Evolutionary conservation across 2,329 filamentous ascomycete species (phyloP), one percentile per base, ranked within the genome.

Genomic region (Claviceps sorghi): DNA sequence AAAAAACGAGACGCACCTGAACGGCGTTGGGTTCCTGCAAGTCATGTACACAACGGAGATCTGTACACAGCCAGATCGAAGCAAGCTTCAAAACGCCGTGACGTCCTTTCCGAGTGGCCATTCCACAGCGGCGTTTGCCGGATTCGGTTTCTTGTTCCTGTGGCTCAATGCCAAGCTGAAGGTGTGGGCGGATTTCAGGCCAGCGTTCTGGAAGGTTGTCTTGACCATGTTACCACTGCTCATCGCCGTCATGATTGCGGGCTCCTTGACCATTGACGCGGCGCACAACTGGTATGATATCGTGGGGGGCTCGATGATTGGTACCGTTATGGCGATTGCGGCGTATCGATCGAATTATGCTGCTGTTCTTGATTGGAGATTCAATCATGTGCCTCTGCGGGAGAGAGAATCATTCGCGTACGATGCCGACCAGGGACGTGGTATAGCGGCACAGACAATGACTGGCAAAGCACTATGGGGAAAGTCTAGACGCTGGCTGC

Each of bases 121-220:
- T 63, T 75, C 80, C 1, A 81, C 80, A 0, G 79, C 78, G 1
- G 79, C 80, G 0, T 84, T 81, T 54, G 79, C 81, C 0, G 79
- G 78, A 2, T 80, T 79, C 55, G 72, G 80, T 8, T 86, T 79
- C 61, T 66, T 86, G 8, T 82, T 75, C 57, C 69, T 86, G 11
- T 87, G 84, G 68, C 70, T 86, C 29, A 86, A 86, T 60, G 83
- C 80, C 36, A 86, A 87, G 67, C 69, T 87, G 41, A 86, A 86
- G 67, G 75, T 85, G 49, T 85, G 78, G 68, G 71, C 76, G 21
- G 80, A 84, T 62, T 78, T 83, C 61, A 80, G 83, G 54, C 76
- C 83, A 0, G 72, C 77, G 0, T 76, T 84, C 65, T 86, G 82
- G 82, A 86, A 84, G 64, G 67, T 86, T 4, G 68, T 77, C 4